A percentile compares a stretch with the other conserved stretches of the same genome.
Evolutionary conservation across 306 rosid species (phyloP).

Genomic region (Gastrolobium bilobum): DNA sequence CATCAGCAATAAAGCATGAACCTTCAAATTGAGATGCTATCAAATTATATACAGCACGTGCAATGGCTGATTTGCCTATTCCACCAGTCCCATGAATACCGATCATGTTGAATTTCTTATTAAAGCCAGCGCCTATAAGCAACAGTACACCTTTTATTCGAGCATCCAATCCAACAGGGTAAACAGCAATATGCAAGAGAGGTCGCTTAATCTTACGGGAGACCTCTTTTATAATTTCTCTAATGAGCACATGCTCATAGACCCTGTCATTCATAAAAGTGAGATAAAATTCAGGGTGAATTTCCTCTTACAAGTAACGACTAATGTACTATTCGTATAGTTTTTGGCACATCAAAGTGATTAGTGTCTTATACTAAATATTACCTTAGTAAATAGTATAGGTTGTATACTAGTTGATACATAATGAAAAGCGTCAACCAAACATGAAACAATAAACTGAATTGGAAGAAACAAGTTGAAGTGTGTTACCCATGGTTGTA

Average conservation of each 20-base stretch:
- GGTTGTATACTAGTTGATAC: too few species aligned
- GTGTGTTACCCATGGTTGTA: slow-evolving; percentile 22
- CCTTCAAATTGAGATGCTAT: slow-evolving; percentile 4
- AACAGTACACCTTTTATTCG: neutral
- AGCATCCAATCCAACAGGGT: neutral
- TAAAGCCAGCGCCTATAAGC: neutral
- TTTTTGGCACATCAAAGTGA: too few species aligned
- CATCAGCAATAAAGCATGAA: neutral
- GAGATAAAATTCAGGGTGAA: neutral
- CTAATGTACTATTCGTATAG: neutral
- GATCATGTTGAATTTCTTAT: slow-evolving; percentile 22
- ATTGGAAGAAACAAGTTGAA: neutral
- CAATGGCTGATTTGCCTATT: slow-evolving; percentile 30
- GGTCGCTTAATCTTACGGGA: neutral
- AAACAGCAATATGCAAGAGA: slow-evolving; percentile 28
- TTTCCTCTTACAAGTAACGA: neutral
- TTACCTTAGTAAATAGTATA: too few species aligned
- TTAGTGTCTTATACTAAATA: too few species aligned
- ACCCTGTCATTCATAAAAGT: neutral
- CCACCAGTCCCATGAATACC: slow-evolving; percentile 42
- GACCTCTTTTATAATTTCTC: neutral
- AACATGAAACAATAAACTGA: neutral
- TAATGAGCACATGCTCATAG: neutral
- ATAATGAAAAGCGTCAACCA: too few species aligned
- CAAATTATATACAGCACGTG: slow-evolving; percentile 20